Base-by-base conservation (phyloP, 2,329 filamentous ascomycete genomes). In the Xylariaceae sp. region DNA sequence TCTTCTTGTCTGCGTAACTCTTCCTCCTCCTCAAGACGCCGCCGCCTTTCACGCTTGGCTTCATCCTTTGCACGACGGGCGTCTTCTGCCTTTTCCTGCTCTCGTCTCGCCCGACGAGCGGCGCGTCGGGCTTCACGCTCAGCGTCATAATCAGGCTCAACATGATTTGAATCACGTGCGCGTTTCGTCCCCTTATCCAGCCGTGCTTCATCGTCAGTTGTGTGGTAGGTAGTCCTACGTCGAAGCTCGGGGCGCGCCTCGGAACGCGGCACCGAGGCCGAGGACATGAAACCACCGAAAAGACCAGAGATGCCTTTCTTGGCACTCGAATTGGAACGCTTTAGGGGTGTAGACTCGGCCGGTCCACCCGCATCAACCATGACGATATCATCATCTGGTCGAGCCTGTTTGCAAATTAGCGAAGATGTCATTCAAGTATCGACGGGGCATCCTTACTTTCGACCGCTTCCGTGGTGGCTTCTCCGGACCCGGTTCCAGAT, bases 221-320 rank as follows among this genome's bases (percentile, higher is more conserved):
- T 62, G 16, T 67, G 63, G 36, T 68, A 68, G 8, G 71, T 74
- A 44, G 63, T 69, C 14, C 73, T 70, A 9, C 75, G 73, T 21
- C 70, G 70, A 30, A 61, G 60, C 29, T 71, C 67, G 2, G 68
- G 58, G 5, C 65, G 62, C 5, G 53, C 47, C 30, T 71, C 68
- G 9, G 67, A 51, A 46, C 66, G 69, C 7, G 11, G 11, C 21
- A 7, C 21, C 21, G 69, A 61, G 34, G 68, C 67, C 45, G 69
- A 50, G 6, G 53, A 71, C 41, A 61, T 63, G 11, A 81, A 59
- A 19, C 76, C 76, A 35, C 78, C 77, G 48, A 88, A 79, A 5
- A 88, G 66, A 18, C 76, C 72, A 17, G 73, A 68, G 16, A 82
- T 60, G 3, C 71, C 73, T 54, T 80, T 83, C 57, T 76, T 81